Percentiles rank a stretch among this genome's conserved stretches.
These are phyloP conservation scores for Paulownia fortunei DNA, from an alignment of 257 asterid species.

Conservation along the genomic window DNA sequence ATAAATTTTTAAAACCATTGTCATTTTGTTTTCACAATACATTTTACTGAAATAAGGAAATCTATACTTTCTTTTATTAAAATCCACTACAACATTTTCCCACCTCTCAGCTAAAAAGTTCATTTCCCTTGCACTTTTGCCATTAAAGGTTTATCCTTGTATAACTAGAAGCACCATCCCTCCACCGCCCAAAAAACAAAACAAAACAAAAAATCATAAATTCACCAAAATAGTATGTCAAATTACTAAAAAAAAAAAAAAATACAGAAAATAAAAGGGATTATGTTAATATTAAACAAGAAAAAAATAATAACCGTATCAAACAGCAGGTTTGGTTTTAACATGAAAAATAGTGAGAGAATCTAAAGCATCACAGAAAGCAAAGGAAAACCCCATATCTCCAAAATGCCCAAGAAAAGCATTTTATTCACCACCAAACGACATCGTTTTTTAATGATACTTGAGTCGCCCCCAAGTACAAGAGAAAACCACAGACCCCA, in stretches of 20 bases:
- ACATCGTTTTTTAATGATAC: background rate
- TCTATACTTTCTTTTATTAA: background rate
- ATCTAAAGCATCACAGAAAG: constrained; percentile 7
- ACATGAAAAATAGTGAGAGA: constrained; percentile 2
- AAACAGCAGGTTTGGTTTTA: constrained; percentile 5
- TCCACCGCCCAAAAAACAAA: background rate
- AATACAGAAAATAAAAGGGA: background rate
- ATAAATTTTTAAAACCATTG: background rate
- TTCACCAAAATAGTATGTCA: background rate
- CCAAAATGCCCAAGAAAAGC: background rate
- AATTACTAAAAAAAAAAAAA: background rate
- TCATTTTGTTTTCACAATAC: background rate
- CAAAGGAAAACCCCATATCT: constrained; percentile 7
- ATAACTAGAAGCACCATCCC: background rate
- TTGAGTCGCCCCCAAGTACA: constrained; percentile 2
- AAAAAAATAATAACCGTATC: background rate
- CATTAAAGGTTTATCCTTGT: background rate
- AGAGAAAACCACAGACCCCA: background rate
- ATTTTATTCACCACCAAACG: background rate
- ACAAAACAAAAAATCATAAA: background rate
- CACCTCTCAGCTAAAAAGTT: background rate
- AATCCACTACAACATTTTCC: background rate
- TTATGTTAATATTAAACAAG: background rate
- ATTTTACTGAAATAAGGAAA: background rate
- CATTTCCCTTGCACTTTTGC: background rate